These are phyloP conservation scores for Schizochytrium sp. DNA, from an alignment of 108 stramenopile genomes.

Conservation along the genomic window DNA sequence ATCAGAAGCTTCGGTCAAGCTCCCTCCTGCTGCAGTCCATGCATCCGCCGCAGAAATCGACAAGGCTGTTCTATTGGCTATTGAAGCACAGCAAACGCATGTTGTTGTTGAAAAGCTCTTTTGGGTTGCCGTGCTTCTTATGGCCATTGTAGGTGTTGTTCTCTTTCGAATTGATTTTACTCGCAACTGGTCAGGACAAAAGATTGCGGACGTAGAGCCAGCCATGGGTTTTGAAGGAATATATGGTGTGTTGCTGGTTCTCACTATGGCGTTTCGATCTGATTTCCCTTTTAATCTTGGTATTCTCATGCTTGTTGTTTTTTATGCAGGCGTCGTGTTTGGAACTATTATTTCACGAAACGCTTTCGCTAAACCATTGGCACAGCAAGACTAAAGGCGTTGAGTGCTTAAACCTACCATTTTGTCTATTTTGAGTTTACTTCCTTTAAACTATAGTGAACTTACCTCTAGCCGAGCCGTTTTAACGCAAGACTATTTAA, in stretches of 20 bases:
- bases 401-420: not conserved
- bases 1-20: slow-evolving; percentile 37
- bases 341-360: slow-evolving; percentile 30
- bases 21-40: slow-evolving; percentile 38
- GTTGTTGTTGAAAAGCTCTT: slow-evolving; percentile 52
- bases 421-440: not conserved
- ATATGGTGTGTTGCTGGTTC: slow-evolving; percentile 12
- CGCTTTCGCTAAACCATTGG: slow-evolving; percentile 44
- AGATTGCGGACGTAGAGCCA: slow-evolving; percentile 51
- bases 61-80: slow-evolving; percentile 28
- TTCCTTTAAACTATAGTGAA: not conserved
- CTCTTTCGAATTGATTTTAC: slow-evolving; percentile 51
- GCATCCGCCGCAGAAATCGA: slow-evolving; percentile 54
- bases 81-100: slow-evolving; percentile 52
- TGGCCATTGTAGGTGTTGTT: slow-evolving; percentile 47
- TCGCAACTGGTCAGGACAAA: slow-evolving; percentile 20
- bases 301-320: slow-evolving; percentile 52
- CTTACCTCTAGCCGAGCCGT: not conserved
- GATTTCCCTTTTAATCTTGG: slow-evolving; percentile 56
- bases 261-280: slow-evolving; percentile 54
- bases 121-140: slow-evolving; percentile 27
- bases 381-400: not conserved
- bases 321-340: slow-evolving; percentile 53
- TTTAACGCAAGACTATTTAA: no score
- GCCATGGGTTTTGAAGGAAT: slow-evolving; percentile 59